These are phyloP conservation scores for Boehmeria nivea DNA, from an alignment of 306 rosid genomes.

Conservation along the genomic window DNA sequence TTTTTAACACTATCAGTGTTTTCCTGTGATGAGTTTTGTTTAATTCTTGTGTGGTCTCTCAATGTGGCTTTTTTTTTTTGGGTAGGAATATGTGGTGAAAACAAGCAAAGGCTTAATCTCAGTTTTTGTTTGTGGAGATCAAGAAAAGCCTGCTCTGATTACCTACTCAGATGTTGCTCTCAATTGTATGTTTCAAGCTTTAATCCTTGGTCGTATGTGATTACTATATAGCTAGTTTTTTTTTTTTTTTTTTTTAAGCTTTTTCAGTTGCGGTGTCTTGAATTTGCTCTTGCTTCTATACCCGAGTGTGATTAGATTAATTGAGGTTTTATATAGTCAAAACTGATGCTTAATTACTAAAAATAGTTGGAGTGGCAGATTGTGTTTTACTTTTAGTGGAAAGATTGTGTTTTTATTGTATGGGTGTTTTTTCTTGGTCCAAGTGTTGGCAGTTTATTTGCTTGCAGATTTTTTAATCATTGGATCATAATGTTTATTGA, in stretches of 20 bases:
- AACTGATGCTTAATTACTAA: too few relatives aligned
- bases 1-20: neutral
- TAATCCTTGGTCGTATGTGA: too few relatives aligned
- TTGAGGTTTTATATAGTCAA: too few relatives aligned
- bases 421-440: too few relatives aligned
- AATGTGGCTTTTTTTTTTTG: neutral
- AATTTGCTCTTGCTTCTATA: too few relatives aligned
- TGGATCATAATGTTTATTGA: too few relatives aligned
- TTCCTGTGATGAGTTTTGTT: slow-evolving; percentile 11
- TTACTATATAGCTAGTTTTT: neutral
- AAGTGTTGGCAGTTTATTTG: too few relatives aligned
- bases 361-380: too few relatives aligned
- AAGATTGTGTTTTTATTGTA: neutral
- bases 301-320: too few relatives aligned
- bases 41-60: neutral
- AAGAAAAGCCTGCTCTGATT: slow-evolving; percentile 76
- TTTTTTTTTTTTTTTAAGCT: neutral
- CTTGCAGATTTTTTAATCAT: too few relatives aligned
- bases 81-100: slow-evolving; percentile 68
- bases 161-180: slow-evolving; percentile 87
- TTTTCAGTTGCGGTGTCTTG: too few relatives aligned
- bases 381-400: neutral
- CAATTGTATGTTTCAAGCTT: slow-evolving; percentile 42
- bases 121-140: slow-evolving; percentile 83
- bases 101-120: slow-evolving; percentile 75